Percentiles rank a stretch among this genome's conserved stretches.
These are phyloP conservation scores for Fusarium lateritium DNA, from an alignment of 2,329 filamentous ascomycete genomes.

Conservation along the genomic window DNA sequence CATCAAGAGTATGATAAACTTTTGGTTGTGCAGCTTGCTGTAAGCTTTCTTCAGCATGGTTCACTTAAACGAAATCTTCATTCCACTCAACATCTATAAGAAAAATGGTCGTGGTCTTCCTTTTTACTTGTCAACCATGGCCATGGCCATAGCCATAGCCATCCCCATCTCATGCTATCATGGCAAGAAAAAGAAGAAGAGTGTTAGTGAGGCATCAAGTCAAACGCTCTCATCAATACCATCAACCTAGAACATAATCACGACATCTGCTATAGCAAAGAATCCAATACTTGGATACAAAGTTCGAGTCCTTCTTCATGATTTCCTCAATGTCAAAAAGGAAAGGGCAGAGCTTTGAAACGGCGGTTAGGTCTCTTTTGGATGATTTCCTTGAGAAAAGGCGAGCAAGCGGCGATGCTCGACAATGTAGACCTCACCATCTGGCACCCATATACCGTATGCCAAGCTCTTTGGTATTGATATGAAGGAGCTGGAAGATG, in stretches of 20 bases:
- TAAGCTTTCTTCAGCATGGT: neutral
- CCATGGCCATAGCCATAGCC: too few species aligned
- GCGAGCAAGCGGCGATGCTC: conserved; percentile 10
- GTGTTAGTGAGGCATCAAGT: neutral
- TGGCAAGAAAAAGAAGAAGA: conserved; percentile 9
- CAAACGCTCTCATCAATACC: neutral
- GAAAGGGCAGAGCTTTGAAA: conserved; percentile 10
- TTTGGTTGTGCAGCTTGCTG: neutral
- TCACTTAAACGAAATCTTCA: neutral
- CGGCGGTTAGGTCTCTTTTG: neutral
- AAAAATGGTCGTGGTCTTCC: neutral
- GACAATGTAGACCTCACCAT: conserved; percentile 18
- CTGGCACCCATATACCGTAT: neutral
- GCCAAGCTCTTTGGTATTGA: conserved; percentile 7
- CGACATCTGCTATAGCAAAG: neutral
- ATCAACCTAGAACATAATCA: neutral
- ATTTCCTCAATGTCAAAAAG: conserved; percentile 9
- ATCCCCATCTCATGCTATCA: neutral
- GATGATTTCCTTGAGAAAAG: conserved; percentile 6
- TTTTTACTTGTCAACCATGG: too few species aligned
- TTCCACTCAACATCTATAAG: neutral
- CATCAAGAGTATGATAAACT: neutral
- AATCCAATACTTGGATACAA: conserved; percentile 13
- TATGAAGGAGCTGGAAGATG: conserved; percentile 10
- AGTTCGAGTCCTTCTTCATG: conserved; percentile 15